These are phyloP conservation scores for Solanum sparsipilum DNA, from an alignment of 257 asterid genomes.

Conservation along the genomic window DNA sequence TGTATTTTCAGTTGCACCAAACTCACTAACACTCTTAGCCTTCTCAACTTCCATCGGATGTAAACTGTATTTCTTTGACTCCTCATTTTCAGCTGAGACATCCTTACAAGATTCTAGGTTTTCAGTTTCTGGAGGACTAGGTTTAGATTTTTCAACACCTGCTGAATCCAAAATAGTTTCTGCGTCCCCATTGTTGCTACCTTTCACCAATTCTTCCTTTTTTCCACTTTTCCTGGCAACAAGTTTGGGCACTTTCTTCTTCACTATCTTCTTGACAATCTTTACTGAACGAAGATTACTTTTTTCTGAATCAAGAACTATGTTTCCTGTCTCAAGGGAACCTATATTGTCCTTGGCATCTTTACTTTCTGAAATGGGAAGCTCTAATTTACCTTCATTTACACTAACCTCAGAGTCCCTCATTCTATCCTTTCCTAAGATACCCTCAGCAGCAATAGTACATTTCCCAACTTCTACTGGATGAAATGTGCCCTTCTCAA, in stretches of 20 bases:
- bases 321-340: not conserved
- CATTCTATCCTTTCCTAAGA: not conserved
- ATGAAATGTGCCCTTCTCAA: not conserved
- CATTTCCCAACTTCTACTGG: constrained; percentile 9
- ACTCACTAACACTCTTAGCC: not conserved
- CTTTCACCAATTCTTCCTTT: constrained; percentile 8
- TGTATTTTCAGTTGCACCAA: not conserved
- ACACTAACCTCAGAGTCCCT: constrained; percentile 4
- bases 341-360: constrained; percentile 5
- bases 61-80: not conserved
- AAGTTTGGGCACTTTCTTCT: constrained; percentile 56
- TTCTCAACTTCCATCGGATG: constrained; percentile 10
- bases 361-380: not conserved
- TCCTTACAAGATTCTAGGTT: constrained; percentile 4
- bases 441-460: not conserved
- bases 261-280: constrained; percentile 53
- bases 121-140: not conserved
- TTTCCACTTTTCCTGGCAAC: constrained; percentile 4
- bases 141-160: not conserved
- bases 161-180: not conserved
- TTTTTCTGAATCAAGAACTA: not conserved
- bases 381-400: not conserved
- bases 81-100: constrained; percentile 4
- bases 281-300: constrained; percentile 6
- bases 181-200: not conserved